Conservation (phyloP, 2,329 filamentous ascomycete genomes). For the Beauveria sp. region DNA sequence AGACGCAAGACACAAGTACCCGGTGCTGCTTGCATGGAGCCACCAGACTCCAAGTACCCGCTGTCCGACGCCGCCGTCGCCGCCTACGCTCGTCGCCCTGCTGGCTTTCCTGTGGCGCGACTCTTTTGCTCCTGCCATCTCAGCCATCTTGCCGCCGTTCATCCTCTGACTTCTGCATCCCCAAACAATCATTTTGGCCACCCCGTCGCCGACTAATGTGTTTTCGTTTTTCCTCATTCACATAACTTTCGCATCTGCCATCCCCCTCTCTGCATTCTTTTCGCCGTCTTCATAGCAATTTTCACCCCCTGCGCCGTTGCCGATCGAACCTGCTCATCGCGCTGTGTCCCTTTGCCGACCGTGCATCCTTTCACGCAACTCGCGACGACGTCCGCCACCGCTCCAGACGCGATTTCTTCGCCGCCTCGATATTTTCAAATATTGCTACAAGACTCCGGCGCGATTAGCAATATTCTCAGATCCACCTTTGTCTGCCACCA, state of each 20-base stretch:
- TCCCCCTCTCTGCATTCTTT: neutral
- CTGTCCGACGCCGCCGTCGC: neutral
- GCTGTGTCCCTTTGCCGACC: neutral
- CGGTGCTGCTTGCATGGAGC: neutral
- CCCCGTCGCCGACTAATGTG: neutral
- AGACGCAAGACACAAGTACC: neutral
- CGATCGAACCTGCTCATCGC: neutral
- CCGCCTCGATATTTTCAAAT: neutral
- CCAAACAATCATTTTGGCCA: neutral
- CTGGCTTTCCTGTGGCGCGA: neutral
- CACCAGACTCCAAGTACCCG: neutral
- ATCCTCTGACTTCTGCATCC: constrained; percentile 2
- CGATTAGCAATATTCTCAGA: neutral
- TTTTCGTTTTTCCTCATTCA: neutral
- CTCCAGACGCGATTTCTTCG: neutral
- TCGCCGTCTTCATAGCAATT: neutral
- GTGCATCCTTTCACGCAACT: neutral
- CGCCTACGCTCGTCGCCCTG: neutral
- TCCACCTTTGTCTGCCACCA: neutral
- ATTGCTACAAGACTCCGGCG: neutral
- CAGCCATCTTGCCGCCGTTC: constrained; percentile 5
- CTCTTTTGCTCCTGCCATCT: neutral
- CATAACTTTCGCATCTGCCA: neutral
- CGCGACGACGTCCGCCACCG: neutral
- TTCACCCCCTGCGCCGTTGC: neutral